Base-by-base conservation (phyloP, 495 filamentous ascomycete species). In the Trichoderma asperelloides region DNA sequence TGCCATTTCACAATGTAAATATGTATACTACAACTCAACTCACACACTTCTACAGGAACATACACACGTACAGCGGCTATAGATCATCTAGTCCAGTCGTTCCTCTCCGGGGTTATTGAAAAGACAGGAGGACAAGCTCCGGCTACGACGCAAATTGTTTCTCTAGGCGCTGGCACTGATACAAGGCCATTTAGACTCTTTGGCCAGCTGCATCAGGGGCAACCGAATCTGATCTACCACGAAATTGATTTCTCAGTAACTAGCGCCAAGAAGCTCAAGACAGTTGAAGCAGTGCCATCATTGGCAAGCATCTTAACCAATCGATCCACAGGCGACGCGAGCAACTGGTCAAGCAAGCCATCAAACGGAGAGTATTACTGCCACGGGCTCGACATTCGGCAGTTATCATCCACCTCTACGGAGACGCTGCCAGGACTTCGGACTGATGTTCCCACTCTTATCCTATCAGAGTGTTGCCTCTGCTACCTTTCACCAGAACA, bases 381-480 rank as follows among this genome's bases (percentile, higher is more conserved):
- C 65, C 94, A 97, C 72, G 84, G 92, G 25, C 69, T 96, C 18
- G 95, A 98, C 74, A 83, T 98, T 25, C 86, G 95, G 55, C 76
- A 78, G 0, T 79, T 97, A 1, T 68, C 78, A 16, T 23, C 60
- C 9, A 41, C 43, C 3, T 25, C 47, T 18, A 23, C 43, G 1
- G 47, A 40, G n/a, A 39, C 64, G 6, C 66, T 84, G 11, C 68
- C 64, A 21, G 73, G 74, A 15, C 71, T 85, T 25, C 73, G 70
- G 57, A 76, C 70, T 11, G 72, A 81, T 40, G 27, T 91, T 0
- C 93, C 94, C 1, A 98, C 94, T 1, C 77, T 98, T 16, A 71
- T 98, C 45, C 82, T 98, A 13, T 96, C 92, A 0, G 95, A 98
- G 76, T 97, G 94, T 80, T 97, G 95, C 77, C 82, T 98, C 28